Percentiles rank a stretch among this genome's conserved stretches.
Evolutionary conservation across 1,284 basidiomycete species (phyloP).

Genomic region (Fomitopsis pinicola): DNA sequence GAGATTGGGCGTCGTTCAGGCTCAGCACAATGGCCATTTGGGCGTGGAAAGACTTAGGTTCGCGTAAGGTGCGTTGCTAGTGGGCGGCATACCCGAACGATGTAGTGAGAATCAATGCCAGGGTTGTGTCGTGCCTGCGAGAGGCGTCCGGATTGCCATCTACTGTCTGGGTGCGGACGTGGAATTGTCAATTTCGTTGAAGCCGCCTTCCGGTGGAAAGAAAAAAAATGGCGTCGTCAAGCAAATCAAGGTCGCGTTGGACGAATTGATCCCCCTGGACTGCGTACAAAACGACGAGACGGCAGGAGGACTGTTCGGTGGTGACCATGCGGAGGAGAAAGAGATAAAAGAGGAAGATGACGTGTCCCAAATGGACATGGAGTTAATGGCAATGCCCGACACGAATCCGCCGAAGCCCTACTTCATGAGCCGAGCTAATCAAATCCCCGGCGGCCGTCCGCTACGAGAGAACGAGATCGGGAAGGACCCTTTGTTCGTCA

Average conservation of each 20-base stretch:
- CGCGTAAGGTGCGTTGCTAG: constrained; percentile 28
- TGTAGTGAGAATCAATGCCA: background rate
- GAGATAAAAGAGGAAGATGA: background rate
- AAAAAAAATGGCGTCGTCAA: background rate
- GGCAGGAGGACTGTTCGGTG: no score
- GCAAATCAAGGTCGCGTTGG: background rate
- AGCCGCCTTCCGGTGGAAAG: background rate
- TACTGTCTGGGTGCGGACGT: constrained; percentile 31
- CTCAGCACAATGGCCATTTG: constrained; percentile 26
- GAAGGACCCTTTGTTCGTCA: constrained; percentile 31
- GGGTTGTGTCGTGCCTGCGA: constrained; percentile 13
- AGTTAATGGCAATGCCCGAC: background rate
- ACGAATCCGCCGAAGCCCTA: background rate
- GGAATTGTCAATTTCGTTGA: constrained; percentile 21
- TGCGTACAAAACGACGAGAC: no score
- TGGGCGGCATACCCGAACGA: background rate
- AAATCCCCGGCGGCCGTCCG: background rate
- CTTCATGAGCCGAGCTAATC: background rate
- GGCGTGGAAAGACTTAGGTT: constrained; percentile 31
- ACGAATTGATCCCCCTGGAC: background rate
- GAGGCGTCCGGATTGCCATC: constrained; percentile 14
- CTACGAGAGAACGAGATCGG: background rate
- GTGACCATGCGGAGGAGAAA: no score
- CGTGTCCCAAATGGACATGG: background rate
- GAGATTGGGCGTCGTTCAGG: constrained; percentile 12